Percentiles rank a stretch among this genome's conserved stretches.
Evolutionary conservation across 306 rosid genomes (phyloP).

Genomic region (Mucuna pruriens): DNA sequence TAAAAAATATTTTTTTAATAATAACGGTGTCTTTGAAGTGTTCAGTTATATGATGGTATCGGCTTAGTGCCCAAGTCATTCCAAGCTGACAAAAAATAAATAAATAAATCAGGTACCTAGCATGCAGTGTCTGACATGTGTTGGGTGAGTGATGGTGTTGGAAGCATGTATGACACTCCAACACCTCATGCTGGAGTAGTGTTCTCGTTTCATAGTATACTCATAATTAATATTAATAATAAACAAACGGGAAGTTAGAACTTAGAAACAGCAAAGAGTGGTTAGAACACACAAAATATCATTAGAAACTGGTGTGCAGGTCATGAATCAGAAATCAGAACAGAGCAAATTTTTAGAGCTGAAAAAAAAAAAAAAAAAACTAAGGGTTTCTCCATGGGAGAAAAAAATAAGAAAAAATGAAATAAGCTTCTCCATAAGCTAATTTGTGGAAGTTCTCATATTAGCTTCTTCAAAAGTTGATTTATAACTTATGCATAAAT

Average conservation of each 20-base stretch:
- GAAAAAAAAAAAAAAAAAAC: no score
- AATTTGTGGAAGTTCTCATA: no score
- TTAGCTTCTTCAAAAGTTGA: no score
- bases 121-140: not conserved
- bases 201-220: not conserved
- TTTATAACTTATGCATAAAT: no score
- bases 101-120: not conserved
- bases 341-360: no score
- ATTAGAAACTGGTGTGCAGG: not conserved
- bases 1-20: not conserved
- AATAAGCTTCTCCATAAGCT: no score
- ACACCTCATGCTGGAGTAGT: not conserved
- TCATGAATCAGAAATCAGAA: not conserved
- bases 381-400: no score
- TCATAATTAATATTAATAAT: not conserved
- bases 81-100: not conserved
- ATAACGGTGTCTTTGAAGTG: not conserved
- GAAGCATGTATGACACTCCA: not conserved
- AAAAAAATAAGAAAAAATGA: no score
- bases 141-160: not conserved
- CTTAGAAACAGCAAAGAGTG: not conserved
- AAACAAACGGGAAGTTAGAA: not conserved
- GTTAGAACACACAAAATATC: not conserved
- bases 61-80: not conserved
- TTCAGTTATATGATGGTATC: not conserved